A percentile compares a stretch with the other conserved stretches of the same genome.
These are phyloP conservation scores for Senna siamea DNA, from an alignment of 306 rosid genomes.

Conservation along the genomic window DNA sequence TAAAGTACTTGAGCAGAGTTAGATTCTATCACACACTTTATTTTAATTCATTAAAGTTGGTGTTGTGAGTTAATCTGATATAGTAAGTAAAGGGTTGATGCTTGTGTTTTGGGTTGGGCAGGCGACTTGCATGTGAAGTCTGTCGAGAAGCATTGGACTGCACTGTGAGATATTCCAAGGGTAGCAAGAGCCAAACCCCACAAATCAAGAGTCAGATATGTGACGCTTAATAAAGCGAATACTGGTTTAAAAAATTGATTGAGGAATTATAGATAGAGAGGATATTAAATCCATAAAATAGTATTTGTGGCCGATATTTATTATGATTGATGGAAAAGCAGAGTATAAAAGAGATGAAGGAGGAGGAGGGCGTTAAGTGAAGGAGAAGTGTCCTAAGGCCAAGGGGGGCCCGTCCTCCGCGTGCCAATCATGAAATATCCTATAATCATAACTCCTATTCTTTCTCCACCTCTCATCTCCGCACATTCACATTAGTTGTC, in stretches of 20 bases:
- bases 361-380: background rate
- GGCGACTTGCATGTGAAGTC: conserved; percentile 1
- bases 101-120: background rate
- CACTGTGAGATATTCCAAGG: background rate
- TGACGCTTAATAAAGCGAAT: too few species aligned
- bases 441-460: background rate
- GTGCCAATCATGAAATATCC: conserved; percentile 3
- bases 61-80: background rate
- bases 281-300: background rate
- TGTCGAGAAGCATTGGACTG: background rate
- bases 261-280: background rate
- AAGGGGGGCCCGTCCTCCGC: background rate
- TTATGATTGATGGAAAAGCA: too few species aligned
- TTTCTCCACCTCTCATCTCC: background rate
- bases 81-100: background rate
- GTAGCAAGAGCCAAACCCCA: background rate
- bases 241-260: background rate
- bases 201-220: background rate
- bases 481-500: too few species aligned
- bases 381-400: background rate
- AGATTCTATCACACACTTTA: background rate
- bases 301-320: too few species aligned
- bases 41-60: background rate
- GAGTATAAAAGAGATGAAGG: too few species aligned
- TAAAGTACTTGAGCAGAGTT: too few species aligned